Conservation (phyloP, 1,284 basidiomycete genomes). For the Porodaedalea pini region DNA sequence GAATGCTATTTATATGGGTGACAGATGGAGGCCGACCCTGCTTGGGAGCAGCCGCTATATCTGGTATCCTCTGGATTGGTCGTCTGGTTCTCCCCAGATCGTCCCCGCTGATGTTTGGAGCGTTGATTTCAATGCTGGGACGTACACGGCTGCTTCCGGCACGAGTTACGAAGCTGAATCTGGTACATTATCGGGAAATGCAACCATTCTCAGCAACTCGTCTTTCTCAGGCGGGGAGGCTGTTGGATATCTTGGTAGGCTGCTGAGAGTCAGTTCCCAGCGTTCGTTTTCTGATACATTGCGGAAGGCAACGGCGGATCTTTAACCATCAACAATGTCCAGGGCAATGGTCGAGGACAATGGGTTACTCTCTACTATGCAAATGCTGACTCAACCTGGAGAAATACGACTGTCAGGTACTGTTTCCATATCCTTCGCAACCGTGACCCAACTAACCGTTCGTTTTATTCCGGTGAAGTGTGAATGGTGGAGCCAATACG, state of each 20-base stretch:
- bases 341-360: conserved; percentile 50
- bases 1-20: conserved; percentile 60
- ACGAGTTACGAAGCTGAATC: conserved; percentile 56
- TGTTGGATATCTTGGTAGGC: conserved; percentile 52
- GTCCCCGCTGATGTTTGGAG: conserved; percentile 58
- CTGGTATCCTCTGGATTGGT: conserved; percentile 58
- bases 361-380: conserved; percentile 60
- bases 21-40: conserved; percentile 55
- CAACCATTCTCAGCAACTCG: conserved; percentile 40
- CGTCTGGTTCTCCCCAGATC: conserved; percentile 48
- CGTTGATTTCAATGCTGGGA: conserved; percentile 47
- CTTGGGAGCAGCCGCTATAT: conserved; percentile 59
- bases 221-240: conserved; percentile 52
- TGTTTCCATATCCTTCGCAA: neutral
- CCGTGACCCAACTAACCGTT: neutral
- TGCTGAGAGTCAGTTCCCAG: neutral
- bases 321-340: conserved; percentile 53
- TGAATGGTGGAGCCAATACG: conserved; percentile 52
- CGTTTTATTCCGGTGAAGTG: conserved; percentile 33
- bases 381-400: conserved; percentile 54
- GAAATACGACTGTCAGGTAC: conserved; percentile 57
- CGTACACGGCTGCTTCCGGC: conserved; percentile 47
- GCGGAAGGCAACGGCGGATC: conserved; percentile 51
- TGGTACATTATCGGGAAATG: conserved; percentile 48
- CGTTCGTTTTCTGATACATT: neutral